Evolutionary conservation across 1,284 basidiomycete genomes (phyloP), one percentile per base, ranked within the genome.

Genomic region (Thelephora terrestris): DNA sequence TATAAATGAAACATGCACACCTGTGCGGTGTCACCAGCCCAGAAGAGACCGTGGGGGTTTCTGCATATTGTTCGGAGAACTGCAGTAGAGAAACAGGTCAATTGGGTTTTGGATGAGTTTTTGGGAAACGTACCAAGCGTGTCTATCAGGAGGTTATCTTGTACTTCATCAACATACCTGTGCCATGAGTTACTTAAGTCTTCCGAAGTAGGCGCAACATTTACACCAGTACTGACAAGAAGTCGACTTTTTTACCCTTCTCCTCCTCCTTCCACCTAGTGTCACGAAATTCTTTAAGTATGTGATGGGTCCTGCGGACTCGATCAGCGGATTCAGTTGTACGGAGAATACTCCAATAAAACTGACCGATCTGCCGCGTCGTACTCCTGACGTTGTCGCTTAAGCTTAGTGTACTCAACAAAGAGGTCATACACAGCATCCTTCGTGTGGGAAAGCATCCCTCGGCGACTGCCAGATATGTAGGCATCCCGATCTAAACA

Each of bases 11-110:
- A 14, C 18, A n/a, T n/a, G 21, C n/a, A 4, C 25, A 42, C 39
- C 18, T 42, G 39, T 0, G 85, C 84, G 0, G 85, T 88, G 57
- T 88, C 85, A 0, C 85, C 85, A 0, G 85, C 85, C 80, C 81
- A 88, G 57, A 86, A 85, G 20, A 84, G 62, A 0, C 85, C 85
- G 46, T 81, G 65, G 0, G 76, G 71, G 55, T 87, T 85, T 9
- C 61, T 62, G 55, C 81, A 85, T 2, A 86, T 57, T 0, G 62
- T 65, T 10, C 81, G 67, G 39, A 88, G 59, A 1, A 88, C 84
- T 85, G 42, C 5, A 42, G 20, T 12, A 9, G n/a, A n/a, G n/a
- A n/a, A n/a, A n/a, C n/a, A n/a, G n/a, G n/a, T n/a, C n/a, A n/a
- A n/a, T n/a, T n/a, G n/a, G n/a, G n/a, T n/a, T n/a, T n/a, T n/a